Evolutionary conservation across 305 asterid species (phyloP), one percentile per base, ranked within the genome.

Genomic region (Petunia hybrid): DNA sequence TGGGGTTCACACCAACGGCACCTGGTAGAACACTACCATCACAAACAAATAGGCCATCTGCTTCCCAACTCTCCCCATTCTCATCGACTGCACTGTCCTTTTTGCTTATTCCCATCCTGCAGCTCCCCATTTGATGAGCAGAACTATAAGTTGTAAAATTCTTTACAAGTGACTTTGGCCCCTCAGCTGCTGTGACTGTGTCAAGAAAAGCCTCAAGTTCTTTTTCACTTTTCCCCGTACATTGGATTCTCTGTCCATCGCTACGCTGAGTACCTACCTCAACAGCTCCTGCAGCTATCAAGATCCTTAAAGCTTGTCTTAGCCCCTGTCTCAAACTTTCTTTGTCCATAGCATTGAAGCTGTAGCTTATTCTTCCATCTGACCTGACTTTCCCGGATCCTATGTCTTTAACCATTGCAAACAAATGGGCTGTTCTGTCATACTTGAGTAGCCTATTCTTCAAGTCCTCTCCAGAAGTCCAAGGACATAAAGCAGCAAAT

Each of bases 31-130:
- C 90, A 80, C 99, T 94, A 3, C 89, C 97, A 87, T 95, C 99
- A 70, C 94, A 91, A 40, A 95, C 99, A 82, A 85, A 94, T 31
- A 94, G 66, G 9, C 98, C 97, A 9, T 87, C 80, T 0, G 94
- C 99, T 78, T 95, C 99, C 98, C 98, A 95, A 55, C 94, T 90
- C 91, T 95, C 95, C 4, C 99, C 99, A 64, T 91, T 92, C 63
- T 83, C 91, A 81, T 95, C 98, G 5, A 95, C 97, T 0, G 94
- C 98, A 0, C 98, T 91, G 1, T 83, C 95, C 14, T 80, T 81
- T 41, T 90, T 89, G 22, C n/a, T 82, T 41, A 9, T 76, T 48
- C 95, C 99, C 97, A 95, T 94, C 78, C 95, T 89, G 63, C 97
- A 91, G 66, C 97, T 91, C 41, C 97, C 95, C 90, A 92, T 91